Evolutionary conservation across 2,329 filamentous ascomycete genomes (phyloP).

Genomic region (Penicillium sp.): DNA sequence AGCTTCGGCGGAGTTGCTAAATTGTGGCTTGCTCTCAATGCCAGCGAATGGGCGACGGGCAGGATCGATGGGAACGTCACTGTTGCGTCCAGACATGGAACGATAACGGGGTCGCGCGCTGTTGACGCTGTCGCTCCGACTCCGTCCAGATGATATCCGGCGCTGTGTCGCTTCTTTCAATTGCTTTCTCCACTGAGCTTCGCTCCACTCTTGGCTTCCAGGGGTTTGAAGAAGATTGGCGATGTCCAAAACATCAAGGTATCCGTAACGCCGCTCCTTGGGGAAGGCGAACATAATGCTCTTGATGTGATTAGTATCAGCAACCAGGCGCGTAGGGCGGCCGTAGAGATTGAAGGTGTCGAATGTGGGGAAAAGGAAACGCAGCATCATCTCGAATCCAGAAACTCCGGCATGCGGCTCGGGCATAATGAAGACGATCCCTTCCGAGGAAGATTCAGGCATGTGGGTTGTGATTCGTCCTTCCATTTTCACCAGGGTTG

Average conservation of each 20-base stretch:
- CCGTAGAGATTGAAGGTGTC: constrained; percentile 92
- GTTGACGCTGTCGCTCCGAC: constrained; percentile 56
- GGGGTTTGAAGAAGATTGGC: constrained; percentile 75
- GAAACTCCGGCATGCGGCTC: constrained; percentile 88
- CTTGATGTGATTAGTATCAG: constrained; percentile 80
- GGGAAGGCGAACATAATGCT: constrained; percentile 99
- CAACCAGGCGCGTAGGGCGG: constrained; percentile 79
- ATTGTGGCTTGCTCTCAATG: constrained; percentile 25
- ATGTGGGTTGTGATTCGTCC: constrained; percentile 86
- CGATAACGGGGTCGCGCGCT: constrained; percentile 52
- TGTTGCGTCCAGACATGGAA: constrained; percentile 36
- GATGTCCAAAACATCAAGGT: constrained; percentile 86
- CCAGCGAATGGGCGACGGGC: constrained; percentile 21
- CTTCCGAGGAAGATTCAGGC: constrained; percentile 76
- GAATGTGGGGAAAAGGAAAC: constrained; percentile 90
- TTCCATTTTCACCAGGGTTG: constrained; percentile 91
- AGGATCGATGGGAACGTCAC: constrained; percentile 36
- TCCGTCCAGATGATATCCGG: constrained; percentile 39
- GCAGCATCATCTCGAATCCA: constrained; percentile 92
- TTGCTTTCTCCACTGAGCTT: constrained; percentile 84
- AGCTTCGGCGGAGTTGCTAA: constrained; percentile 40
- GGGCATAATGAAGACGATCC: constrained; percentile 97
- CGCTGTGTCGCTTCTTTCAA: constrained; percentile 82
- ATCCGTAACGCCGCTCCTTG: constrained; percentile 81
- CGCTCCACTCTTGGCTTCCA: constrained; percentile 75